Conservation (phyloP, 2,329 filamentous ascomycete genomes). For the Pezicula rhizophila region DNA sequence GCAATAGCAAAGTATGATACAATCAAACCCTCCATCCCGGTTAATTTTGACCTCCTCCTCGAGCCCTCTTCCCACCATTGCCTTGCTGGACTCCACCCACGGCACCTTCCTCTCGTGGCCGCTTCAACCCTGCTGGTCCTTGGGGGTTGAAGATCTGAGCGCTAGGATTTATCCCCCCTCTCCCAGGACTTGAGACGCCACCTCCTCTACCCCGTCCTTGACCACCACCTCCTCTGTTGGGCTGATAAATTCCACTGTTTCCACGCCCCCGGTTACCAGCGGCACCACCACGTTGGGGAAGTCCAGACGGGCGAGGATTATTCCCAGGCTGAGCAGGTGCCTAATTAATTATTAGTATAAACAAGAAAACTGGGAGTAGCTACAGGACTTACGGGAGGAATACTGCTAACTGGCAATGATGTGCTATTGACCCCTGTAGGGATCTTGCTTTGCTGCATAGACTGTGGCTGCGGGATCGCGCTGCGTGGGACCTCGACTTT, state of each 20-base stretch:
- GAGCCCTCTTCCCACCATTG: slow-evolving; percentile 39
- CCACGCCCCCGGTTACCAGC: slow-evolving; percentile 15
- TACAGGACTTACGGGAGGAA: slow-evolving; percentile 20
- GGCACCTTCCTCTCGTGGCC: slow-evolving; percentile 25
- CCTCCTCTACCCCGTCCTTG: slow-evolving; percentile 23
- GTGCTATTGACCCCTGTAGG: slow-evolving; percentile 14
- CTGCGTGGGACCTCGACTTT: slow-evolving; percentile 14
- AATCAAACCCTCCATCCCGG: slow-evolving; percentile 10
- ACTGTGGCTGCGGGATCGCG: slow-evolving; percentile 4
- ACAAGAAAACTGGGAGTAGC: neutral
- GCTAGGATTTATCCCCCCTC: slow-evolving; percentile 27
- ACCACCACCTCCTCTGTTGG: slow-evolving; percentile 5
- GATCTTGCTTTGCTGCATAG: slow-evolving; percentile 8
- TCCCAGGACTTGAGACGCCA: slow-evolving; percentile 11
- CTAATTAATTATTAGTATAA: slow-evolving; percentile 10
- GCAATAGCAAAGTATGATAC: slow-evolving; percentile 23
- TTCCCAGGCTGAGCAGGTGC: slow-evolving; percentile 13
- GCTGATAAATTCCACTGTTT: slow-evolving; percentile 14
- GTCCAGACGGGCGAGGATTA: slow-evolving; percentile 19
- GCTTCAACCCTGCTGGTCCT: slow-evolving; percentile 21
- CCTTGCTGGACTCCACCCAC: slow-evolving; percentile 24
- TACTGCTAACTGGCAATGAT: slow-evolving; percentile 16
- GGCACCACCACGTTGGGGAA: slow-evolving; percentile 22
- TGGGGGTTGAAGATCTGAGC: slow-evolving; percentile 23
- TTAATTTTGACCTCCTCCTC: slow-evolving; percentile 29